These are phyloP conservation scores for Cucurbita ficifolia DNA, from an alignment of 306 rosid species.

Conservation along the genomic window DNA sequence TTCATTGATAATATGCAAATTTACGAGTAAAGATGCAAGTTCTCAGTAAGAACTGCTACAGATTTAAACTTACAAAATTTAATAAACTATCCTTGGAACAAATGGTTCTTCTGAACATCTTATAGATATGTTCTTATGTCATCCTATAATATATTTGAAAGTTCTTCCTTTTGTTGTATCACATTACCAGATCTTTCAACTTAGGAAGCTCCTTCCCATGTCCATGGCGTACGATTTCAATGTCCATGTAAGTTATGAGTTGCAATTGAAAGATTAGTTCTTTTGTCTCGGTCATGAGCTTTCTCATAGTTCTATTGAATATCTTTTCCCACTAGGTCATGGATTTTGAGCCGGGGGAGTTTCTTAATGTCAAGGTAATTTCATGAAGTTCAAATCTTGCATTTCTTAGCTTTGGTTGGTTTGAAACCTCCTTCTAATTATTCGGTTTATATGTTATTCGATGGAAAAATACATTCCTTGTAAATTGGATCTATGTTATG, in stretches of 20 bases:
- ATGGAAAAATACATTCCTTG: background rate
- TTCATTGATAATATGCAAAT: background rate
- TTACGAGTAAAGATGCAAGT: background rate
- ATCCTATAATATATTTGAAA: background rate
- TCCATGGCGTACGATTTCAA: conserved; percentile 80
- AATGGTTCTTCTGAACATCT: background rate
- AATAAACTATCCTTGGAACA: background rate
- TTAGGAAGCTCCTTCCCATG: conserved; percentile 77
- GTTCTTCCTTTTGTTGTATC: background rate
- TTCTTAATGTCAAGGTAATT: conserved; percentile 76
- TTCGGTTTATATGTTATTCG: background rate
- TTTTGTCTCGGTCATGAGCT: background rate
- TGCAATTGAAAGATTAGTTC: background rate
- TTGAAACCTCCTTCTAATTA: background rate
- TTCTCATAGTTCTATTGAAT: conserved; percentile 3
- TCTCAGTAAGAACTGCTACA: background rate
- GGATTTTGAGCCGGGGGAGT: conserved; percentile 96
- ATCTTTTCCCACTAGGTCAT: conserved; percentile 47
- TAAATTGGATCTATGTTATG: background rate
- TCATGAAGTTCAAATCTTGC: background rate
- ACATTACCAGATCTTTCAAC: conserved; percentile 56
- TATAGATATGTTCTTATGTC: background rate
- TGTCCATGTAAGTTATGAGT: conserved; percentile 58
- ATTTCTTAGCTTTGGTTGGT: background rate
- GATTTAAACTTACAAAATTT: background rate